Base-by-base conservation (phyloP, 805 yeast genomes). In the Ogataea pignaliae region DNA sequence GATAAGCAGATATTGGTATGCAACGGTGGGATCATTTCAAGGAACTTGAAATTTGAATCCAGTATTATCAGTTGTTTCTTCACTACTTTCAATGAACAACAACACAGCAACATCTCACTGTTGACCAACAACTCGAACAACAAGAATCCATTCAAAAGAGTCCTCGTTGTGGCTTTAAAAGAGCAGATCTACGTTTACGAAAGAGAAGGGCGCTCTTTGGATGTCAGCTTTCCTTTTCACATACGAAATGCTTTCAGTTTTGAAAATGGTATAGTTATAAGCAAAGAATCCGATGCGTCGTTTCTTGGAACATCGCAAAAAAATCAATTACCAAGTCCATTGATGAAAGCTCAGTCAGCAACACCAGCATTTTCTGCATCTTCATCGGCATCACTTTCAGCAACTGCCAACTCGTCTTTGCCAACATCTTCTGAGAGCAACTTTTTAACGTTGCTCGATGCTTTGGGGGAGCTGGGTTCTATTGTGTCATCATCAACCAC, bases 401-500 rank as follows among this genome's bases (percentile, higher is more conserved):
- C 41, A 2, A 42, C 49, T 17, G 46, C 48, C 31, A 44, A 43
- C 29, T 17, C 30, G 39, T 5, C 43, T 14, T n/a, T 29, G 15
- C 28, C 17, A 21, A 34, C 41, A 5, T 13, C 33, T 5, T 29
- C 40, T 3, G 66, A 63, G 16, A 46, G 59, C 35, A 64, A 63
- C 29, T 84, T 86, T 52, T 69, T 88, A 42, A 80, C 95, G 0
- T 59, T 88, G 46, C 72, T 81, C 1, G 95, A 87, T 57, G 91
- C 96, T 1, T 65, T 84, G 47, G 76, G 79, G 2, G 93, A 87
- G 3, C 72, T 86, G 44, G 88, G 95, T 2, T 67, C 79, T 4
- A 75, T 88, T 4, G 79, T 81, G 1, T 80, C 91, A 0, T 79
- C 88, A 0, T 79, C 89, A 2, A 81, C 85, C 0, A 76, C 88